These are phyloP conservation scores for Paecilomyces dactylethromorphus DNA, from an alignment of 2,329 filamentous ascomycete genomes.

Conservation along the genomic window DNA sequence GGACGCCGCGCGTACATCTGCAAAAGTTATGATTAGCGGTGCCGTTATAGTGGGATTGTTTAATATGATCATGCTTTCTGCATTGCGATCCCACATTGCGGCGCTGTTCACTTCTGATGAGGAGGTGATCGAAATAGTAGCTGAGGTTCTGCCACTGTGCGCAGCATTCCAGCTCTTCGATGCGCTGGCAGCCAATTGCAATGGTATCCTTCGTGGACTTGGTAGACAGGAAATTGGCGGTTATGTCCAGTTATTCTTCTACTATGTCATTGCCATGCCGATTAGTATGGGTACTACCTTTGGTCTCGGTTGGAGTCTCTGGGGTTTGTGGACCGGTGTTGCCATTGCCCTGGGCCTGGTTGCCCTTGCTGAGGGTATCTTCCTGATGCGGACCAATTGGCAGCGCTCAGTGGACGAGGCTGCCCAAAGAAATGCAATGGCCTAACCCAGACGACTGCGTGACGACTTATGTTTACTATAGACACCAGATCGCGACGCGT, in stretches of 20 bases:
- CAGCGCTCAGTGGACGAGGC: slow-evolving; percentile 56
- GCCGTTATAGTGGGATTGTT: slow-evolving; percentile 67
- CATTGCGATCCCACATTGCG: slow-evolving; percentile 67
- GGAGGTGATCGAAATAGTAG: slow-evolving; percentile 63
- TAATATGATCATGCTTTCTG: slow-evolving; percentile 65
- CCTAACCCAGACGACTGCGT: slow-evolving; percentile 13
- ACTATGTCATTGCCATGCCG: slow-evolving; percentile 81
- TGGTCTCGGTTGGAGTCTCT: slow-evolving; percentile 66
- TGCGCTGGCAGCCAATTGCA: slow-evolving; percentile 68
- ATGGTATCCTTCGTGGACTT: slow-evolving; percentile 78
- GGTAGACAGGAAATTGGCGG: slow-evolving; percentile 86
- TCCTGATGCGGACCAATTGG: slow-evolving; percentile 51
- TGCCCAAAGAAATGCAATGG: slow-evolving; percentile 46
- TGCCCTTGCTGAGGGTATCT: slow-evolving; percentile 49
- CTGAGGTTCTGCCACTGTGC: slow-evolving; percentile 67
- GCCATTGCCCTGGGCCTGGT: slow-evolving; percentile 62
- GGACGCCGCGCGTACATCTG: slow-evolving; percentile 70
- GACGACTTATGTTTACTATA: not conserved
- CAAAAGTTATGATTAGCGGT: slow-evolving; percentile 65
- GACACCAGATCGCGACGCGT: not conserved
- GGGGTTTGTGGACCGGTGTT: slow-evolving; percentile 75
- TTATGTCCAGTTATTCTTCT: slow-evolving; percentile 77
- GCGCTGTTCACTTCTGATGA: slow-evolving; percentile 69
- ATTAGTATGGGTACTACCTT: slow-evolving; percentile 75
- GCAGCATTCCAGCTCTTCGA: slow-evolving; percentile 90